Evolutionary conservation across 2,329 filamentous ascomycete genomes (phyloP).

Genomic region (Diplodia sapinea): DNA sequence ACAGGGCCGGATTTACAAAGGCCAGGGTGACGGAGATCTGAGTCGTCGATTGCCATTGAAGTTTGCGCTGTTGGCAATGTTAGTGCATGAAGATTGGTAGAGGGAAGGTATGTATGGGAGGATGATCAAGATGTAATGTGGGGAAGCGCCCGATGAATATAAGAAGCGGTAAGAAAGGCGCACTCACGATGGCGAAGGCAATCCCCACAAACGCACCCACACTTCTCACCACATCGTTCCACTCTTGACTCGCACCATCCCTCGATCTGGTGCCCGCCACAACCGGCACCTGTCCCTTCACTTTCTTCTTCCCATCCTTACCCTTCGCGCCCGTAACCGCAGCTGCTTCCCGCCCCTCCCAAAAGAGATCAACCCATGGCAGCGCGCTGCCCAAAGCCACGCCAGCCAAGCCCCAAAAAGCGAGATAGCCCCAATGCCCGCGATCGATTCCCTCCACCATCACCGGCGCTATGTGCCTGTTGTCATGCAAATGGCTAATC

Average conservation of each 20-base stretch:
- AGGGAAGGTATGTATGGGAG: neutral
- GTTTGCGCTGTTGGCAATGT: constrained; percentile 67
- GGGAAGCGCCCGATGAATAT: neutral
- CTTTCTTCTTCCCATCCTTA: constrained; percentile 13
- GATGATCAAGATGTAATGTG: neutral
- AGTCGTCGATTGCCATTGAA: constrained; percentile 93
- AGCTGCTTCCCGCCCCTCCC: constrained; percentile 58
- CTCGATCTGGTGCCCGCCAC: constrained; percentile 38
- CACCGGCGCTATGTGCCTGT: constrained; percentile 67
- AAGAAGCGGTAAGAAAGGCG: neutral
- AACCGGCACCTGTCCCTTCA: constrained; percentile 30
- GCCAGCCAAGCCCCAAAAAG: constrained; percentile 81
- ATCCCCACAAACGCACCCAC: constrained; percentile 75
- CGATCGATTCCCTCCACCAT: constrained; percentile 63
- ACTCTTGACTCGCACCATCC: constrained; percentile 62
- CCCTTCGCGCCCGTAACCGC: constrained; percentile 8
- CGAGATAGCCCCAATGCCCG: constrained; percentile 69
- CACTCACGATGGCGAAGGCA: constrained; percentile 82
- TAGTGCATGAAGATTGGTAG: neutral
- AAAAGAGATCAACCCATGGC: constrained; percentile 82
- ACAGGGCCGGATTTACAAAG: constrained; percentile 88
- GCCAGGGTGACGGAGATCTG: constrained; percentile 89
- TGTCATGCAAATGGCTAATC: constrained; percentile 78
- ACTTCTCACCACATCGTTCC: constrained; percentile 74
- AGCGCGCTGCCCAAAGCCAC: constrained; percentile 78